phyloP scores from a whole-genome alignment of 1,284 basidiomycete genomes.

The Leccinum griseonigrum region DNA sequence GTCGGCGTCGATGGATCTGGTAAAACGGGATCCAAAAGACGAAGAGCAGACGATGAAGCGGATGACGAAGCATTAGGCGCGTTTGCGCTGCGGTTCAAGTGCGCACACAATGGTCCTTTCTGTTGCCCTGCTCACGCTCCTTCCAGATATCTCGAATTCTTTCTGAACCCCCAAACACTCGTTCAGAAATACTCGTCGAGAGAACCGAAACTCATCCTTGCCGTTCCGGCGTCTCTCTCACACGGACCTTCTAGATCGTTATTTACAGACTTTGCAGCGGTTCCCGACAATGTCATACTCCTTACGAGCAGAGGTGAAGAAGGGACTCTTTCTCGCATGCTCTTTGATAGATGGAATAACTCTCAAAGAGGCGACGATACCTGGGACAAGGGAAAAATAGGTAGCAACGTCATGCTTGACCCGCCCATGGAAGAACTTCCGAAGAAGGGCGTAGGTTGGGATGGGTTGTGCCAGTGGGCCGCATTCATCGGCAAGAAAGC shows the following conservation, averaged over 20 bases:
- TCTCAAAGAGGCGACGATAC: slow-evolving; percentile 74
- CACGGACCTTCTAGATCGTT: slow-evolving; percentile 88
- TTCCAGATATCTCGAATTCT: slow-evolving; percentile 84
- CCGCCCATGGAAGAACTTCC: no score
- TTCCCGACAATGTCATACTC: slow-evolving; percentile 82
- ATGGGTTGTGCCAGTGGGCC: no score
- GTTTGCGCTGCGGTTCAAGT: slow-evolving; percentile 75
- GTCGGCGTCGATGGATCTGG: slow-evolving; percentile 70
- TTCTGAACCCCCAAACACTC: slow-evolving; percentile 78
- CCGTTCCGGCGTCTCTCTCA: slow-evolving; percentile 89
- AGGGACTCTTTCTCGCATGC: slow-evolving; percentile 72
- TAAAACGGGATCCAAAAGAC: slow-evolving; percentile 54
- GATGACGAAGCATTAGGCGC: slow-evolving; percentile 76
- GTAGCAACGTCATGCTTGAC: slow-evolving; percentile 62
- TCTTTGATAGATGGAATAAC: slow-evolving; percentile 87
- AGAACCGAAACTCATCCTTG: slow-evolving; percentile 90
- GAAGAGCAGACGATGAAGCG: slow-evolving; percentile 62
- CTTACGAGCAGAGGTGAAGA: slow-evolving; percentile 79
- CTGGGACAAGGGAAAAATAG: slow-evolving; percentile 89
- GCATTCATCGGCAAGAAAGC: no score
- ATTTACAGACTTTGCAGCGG: slow-evolving; percentile 81
- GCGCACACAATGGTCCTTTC: slow-evolving; percentile 15
- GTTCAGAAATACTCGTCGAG: slow-evolving; percentile 80
- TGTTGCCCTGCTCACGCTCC: slow-evolving; percentile 6
- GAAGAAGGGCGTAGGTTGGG: no score